Percentiles rank a stretch among this genome's conserved stretches.
Evolutionary conservation across 495 filamentous ascomycete genomes (phyloP).

Genomic region (Stereocaulon alpinum): DNA sequence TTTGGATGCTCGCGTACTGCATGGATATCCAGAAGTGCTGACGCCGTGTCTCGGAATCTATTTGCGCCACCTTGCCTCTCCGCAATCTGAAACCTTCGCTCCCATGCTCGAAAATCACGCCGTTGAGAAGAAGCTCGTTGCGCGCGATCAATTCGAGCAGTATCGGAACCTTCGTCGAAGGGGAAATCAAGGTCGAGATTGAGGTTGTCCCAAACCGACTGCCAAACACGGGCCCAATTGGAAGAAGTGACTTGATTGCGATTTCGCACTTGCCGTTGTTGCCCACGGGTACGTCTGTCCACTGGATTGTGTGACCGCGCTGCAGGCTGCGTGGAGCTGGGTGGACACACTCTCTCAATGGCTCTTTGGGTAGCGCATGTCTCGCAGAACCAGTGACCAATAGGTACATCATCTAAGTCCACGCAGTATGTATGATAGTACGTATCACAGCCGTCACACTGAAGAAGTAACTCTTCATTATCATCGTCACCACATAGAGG

Average conservation of each 20-base stretch:
- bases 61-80: constrained; percentile 58
- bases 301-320: constrained; percentile 31
- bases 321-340: constrained; percentile 22
- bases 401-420: constrained; percentile 62
- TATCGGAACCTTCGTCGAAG: constrained; percentile 59
- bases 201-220: constrained; percentile 52
- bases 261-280: constrained; percentile 35
- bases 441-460: constrained; percentile 80
- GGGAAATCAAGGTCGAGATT: constrained; percentile 83
- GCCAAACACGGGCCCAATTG: constrained; percentile 59
- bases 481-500: constrained; percentile 67
- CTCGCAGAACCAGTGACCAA: constrained; percentile 75
- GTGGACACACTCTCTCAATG: constrained; percentile 25
- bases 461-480: constrained; percentile 66
- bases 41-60: constrained; percentile 54
- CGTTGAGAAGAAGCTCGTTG: constrained; percentile 49
- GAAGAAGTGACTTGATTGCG: constrained; percentile 37
- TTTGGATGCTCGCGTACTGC: constrained; percentile 35
- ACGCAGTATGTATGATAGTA: constrained; percentile 80
- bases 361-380: constrained; percentile 52
- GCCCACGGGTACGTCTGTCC: constrained; percentile 41
- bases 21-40: constrained; percentile 38
- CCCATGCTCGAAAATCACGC: constrained; percentile 63
- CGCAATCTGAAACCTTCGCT: constrained; percentile 70
- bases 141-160: constrained; percentile 36